These are phyloP conservation scores for Rhizopogon vesiculosus DNA, from an alignment of 768 basidiomycete genomes.

Conservation along the genomic window DNA sequence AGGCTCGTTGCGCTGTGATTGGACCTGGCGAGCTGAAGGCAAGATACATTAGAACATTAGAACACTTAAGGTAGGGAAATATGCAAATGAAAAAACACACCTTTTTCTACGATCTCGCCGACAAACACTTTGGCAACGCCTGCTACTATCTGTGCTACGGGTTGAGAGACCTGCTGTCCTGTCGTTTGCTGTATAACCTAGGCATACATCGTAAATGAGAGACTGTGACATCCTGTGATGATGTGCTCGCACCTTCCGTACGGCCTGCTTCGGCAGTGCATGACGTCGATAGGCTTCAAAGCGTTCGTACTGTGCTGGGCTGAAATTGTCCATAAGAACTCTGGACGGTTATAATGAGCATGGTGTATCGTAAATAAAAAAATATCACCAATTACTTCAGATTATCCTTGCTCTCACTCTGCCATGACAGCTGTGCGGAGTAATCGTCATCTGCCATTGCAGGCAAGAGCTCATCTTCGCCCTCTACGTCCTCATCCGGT, in stretches of 20 bases:
- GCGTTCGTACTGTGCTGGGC: constrained; percentile 77
- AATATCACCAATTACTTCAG: constrained; percentile 50
- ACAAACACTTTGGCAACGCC: constrained; percentile 92
- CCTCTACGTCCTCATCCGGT: constrained; percentile 55
- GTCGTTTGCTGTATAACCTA: constrained; percentile 82
- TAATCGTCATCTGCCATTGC: constrained; percentile 90
- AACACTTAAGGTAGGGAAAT: not conserved
- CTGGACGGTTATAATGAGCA: constrained; percentile 31
- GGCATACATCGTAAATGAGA: not conserved
- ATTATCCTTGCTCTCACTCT: constrained; percentile 86
- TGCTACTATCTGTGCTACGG: constrained; percentile 85
- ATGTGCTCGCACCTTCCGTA: constrained; percentile 56
- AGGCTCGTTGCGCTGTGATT: constrained; percentile 62
- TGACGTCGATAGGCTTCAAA: constrained; percentile 87
- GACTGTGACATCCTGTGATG: not conserved
- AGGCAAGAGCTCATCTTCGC: constrained; percentile 73
- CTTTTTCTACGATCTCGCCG: constrained; percentile 88
- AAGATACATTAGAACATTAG: not conserved
- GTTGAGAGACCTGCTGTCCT: constrained; percentile 79
- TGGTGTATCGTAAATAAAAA: not conserved
- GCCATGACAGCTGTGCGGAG: constrained; percentile 77
- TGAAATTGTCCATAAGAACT: constrained; percentile 87
- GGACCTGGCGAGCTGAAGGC: constrained; percentile 65
- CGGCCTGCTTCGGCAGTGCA: constrained; percentile 77
- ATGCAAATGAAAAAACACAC: constrained; percentile 28